Conservation (phyloP, 2,329 filamentous ascomycete genomes). For the Apiospora saccharicola region DNA sequence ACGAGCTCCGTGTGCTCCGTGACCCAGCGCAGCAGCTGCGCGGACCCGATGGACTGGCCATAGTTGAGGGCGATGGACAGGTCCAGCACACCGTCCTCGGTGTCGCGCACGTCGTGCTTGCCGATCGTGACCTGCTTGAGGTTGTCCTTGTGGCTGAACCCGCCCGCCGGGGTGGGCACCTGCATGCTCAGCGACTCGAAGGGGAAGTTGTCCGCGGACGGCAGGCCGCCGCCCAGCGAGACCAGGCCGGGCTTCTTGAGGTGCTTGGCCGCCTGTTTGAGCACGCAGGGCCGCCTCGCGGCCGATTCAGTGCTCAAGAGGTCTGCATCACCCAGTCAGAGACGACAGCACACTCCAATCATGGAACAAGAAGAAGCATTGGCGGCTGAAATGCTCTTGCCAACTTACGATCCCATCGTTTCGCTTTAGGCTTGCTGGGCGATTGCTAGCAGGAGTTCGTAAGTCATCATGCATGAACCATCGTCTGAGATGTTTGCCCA, state of each 20-base stretch:
- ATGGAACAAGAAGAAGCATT: not conserved
- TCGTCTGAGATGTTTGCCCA: too few species aligned
- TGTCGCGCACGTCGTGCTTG: constrained; percentile 77
- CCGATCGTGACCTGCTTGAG: constrained; percentile 69
- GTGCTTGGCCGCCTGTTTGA: constrained; percentile 83
- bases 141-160: constrained; percentile 72
- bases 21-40: constrained; percentile 87
- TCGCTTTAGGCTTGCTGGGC: constrained; percentile 75
- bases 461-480: not conserved
- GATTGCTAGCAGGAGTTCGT: constrained; percentile 44
- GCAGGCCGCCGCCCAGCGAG: constrained; percentile 90
- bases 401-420: constrained; percentile 82
- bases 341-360: not conserved
- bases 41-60: constrained; percentile 83
- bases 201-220: constrained; percentile 91
- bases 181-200: constrained; percentile 80
- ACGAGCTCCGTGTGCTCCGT: constrained; percentile 96
- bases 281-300: constrained; percentile 68
- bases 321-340: constrained; percentile 43
- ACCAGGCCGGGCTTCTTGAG: constrained; percentile 85
- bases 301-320: constrained; percentile 70
- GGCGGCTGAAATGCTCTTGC: not conserved
- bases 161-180: constrained; percentile 68
- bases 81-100: constrained; percentile 61
- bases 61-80: constrained; percentile 93